Conservation (phyloP, 352 stramenopile genomes). For the Phytopythium delawarense region DNA sequence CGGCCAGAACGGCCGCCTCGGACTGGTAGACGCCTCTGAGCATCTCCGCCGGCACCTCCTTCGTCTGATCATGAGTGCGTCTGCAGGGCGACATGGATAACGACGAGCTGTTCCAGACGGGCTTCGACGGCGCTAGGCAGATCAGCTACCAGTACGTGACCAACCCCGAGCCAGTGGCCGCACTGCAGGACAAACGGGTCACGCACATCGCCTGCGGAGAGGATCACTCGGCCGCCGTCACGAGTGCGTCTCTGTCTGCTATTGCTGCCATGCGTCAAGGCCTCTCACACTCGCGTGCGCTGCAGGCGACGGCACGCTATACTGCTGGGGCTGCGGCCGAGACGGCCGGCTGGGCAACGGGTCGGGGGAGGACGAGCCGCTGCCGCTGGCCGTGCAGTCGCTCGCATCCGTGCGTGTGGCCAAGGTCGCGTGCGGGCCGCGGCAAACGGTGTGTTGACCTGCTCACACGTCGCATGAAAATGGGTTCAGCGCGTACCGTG, state of each 20-base stretch:
- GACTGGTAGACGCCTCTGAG: conserved; percentile 26
- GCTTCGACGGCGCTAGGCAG: conserved; percentile 61
- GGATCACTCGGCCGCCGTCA: conserved; percentile 60
- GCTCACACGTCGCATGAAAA: conserved; percentile 13
- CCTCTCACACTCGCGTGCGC: no score
- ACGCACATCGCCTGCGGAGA: conserved; percentile 53
- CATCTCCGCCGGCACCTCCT: not conserved
- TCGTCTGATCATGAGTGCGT: not conserved
- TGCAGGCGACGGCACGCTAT: conserved; percentile 53
- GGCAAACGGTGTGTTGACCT: conserved; percentile 43
- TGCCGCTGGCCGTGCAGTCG: conserved; percentile 42
- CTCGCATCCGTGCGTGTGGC: conserved; percentile 55
- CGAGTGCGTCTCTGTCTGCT: conserved; percentile 29
- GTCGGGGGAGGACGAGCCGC: conserved; percentile 47
- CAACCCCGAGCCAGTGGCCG: conserved; percentile 37
- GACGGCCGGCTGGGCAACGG: conserved; percentile 71
- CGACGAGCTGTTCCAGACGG: conserved; percentile 54
- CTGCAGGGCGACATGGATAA: conserved; percentile 63
- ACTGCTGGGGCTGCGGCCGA: conserved; percentile 61
- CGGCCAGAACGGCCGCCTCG: conserved; percentile 57
- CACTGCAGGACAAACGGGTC: conserved; percentile 46
- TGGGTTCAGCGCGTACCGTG: not conserved
- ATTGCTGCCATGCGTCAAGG: not conserved
- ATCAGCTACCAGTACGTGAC: conserved; percentile 63
- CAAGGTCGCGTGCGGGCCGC: conserved; percentile 40